Evolutionary conservation across 129 eudicot species (phyloP).

Genomic region (Saposhnikovia divaricata): DNA sequence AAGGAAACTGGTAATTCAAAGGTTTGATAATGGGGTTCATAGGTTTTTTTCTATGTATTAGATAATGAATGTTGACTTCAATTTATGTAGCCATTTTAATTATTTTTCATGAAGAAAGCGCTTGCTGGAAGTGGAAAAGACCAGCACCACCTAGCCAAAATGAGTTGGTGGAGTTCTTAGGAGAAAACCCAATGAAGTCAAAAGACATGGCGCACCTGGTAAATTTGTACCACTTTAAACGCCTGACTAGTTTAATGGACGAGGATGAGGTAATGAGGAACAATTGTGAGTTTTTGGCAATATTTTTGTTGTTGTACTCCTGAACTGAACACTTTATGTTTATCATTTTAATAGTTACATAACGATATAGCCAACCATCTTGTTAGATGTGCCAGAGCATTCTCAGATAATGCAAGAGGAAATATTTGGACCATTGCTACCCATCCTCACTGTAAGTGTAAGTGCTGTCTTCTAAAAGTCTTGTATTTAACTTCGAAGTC

Average conservation of each 20-base stretch:
- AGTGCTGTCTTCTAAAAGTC: slow-evolving; percentile 1
- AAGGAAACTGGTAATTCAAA: too few relatives aligned
- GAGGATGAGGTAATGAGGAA: slow-evolving; percentile 30
- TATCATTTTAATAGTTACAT: slow-evolving; percentile 1
- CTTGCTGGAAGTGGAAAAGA: slow-evolving; percentile 52
- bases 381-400: slow-evolving; percentile 32
- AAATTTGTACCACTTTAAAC: slow-evolving; percentile 25
- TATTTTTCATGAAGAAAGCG: slow-evolving; percentile 32
- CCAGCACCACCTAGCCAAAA: slow-evolving; percentile 38
- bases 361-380: slow-evolving; percentile 34
- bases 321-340: not conserved
- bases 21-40: too few relatives aligned
- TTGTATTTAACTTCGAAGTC: not conserved
- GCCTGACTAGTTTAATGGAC: slow-evolving; percentile 20
- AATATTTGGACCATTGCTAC: slow-evolving; percentile 34
- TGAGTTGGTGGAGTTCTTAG: slow-evolving; percentile 22
- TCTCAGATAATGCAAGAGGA: slow-evolving; percentile 25
- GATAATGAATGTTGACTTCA: not conserved
- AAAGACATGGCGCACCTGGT: slow-evolving; percentile 29
- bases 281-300: slow-evolving; percentile 20
- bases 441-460: slow-evolving; percentile 35
- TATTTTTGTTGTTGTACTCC: not conserved
- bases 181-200: slow-evolving; percentile 31
- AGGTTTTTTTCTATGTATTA: not conserved
- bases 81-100: not conserved